phyloP scores from a whole-genome alignment of 2,329 filamentous ascomycete genomes.

The Sporothrix dimorphospora region DNA sequence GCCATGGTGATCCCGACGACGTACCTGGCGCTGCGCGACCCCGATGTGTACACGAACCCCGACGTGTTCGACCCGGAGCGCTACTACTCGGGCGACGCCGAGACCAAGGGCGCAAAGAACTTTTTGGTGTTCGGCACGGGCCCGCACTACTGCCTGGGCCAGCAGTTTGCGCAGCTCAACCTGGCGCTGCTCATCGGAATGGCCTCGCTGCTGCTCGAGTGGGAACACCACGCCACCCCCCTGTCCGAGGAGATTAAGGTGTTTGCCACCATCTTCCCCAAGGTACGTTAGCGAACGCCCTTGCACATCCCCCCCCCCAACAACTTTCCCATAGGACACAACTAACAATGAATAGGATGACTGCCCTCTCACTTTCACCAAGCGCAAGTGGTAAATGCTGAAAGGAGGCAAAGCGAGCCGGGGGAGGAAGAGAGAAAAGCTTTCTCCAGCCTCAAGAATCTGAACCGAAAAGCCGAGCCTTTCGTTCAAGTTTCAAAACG shows the following conservation, averaged over 20 bases:
- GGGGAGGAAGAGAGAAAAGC: not conserved
- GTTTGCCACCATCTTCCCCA: conserved; percentile 97
- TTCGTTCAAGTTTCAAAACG: not conserved
- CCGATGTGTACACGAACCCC: conserved; percentile 87
- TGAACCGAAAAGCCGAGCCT: not conserved
- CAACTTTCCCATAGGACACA: not conserved
- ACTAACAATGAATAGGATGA: conserved; percentile 64
- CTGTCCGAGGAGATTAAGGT: conserved; percentile 94
- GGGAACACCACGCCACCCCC: conserved; percentile 84
- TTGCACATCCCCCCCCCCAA: no score
- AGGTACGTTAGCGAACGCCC: conserved; percentile 73
- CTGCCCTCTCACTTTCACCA: conserved; percentile 74
- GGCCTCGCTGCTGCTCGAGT: conserved; percentile 83
- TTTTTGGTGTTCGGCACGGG: conserved; percentile 95
- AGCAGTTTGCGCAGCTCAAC: conserved; percentile 88
- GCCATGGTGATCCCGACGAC: conserved; percentile 94
- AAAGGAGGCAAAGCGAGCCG: not conserved
- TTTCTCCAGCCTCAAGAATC: not conserved
- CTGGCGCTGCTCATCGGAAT: conserved; percentile 89
- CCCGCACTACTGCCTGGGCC: conserved; percentile 94
- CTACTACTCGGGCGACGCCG: conserved; percentile 87
- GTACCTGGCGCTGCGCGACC: conserved; percentile 88
- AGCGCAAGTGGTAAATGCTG: conserved; percentile 51
- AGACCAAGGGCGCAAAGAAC: conserved; percentile 86
- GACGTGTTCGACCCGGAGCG: conserved; percentile 88